phyloP scores from a whole-genome alignment of 768 basidiomycete genomes.

The Collybia sp. region DNA sequence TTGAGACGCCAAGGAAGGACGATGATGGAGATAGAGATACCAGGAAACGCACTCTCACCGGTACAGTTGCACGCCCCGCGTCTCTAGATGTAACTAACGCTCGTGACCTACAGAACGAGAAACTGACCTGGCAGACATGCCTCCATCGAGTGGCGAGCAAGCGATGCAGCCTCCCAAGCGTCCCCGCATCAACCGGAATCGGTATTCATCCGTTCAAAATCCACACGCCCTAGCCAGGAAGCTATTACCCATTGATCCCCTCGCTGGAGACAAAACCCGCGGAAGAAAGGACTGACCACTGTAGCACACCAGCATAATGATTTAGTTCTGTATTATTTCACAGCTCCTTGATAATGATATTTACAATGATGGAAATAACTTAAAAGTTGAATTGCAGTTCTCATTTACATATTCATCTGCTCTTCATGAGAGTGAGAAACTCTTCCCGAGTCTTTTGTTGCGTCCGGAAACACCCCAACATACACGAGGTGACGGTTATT shows the following conservation, averaged over 20 bases:
- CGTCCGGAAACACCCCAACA: conserved; percentile 98
- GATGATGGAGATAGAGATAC: conserved; percentile 67
- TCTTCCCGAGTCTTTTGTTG: conserved; percentile 98
- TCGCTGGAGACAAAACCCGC: conserved; percentile 52
- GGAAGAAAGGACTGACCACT: conserved; percentile 47
- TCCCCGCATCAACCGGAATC: conserved; percentile 51
- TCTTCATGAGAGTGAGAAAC: conserved; percentile 83
- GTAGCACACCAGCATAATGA: background rate
- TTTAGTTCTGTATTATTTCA: background rate
- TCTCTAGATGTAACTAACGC: conserved; percentile 4
- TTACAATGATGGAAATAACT: too few relatives aligned
- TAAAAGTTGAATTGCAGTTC: conserved; percentile 19
- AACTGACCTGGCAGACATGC: conserved; percentile 40
- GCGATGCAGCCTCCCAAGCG: conserved; percentile 49
- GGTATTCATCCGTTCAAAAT: conserved; percentile 32
- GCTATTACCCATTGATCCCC: conserved; percentile 58
- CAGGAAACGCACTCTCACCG: conserved; percentile 66
- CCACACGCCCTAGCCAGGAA: conserved; percentile 49
- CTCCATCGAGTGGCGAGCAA: conserved; percentile 30
- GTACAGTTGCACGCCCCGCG: conserved; percentile 25
- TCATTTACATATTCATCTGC: conserved; percentile 19
- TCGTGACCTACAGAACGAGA: conserved; percentile 50
- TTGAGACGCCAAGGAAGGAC: conserved; percentile 42
- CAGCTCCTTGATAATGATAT: too few relatives aligned
- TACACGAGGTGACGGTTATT: conserved; percentile 32